Base-by-base conservation (phyloP, 306 rosid species). In the Clitoria ternatea region DNA sequence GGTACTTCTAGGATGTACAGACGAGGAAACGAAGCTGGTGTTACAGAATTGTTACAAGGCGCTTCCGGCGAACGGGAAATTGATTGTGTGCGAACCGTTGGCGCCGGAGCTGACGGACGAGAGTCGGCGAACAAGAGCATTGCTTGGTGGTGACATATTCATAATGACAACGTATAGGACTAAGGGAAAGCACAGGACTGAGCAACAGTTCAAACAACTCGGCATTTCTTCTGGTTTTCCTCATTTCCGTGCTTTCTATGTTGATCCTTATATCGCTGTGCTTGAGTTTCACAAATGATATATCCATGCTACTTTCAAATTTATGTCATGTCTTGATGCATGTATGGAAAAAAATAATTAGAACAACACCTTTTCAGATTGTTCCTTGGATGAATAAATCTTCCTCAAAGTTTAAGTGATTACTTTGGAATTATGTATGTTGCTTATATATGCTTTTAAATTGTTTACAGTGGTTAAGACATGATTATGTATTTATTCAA, bases 61-160 rank as follows among this genome's bases (percentile, higher is more conserved):
- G 3, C 81, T 91, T 13, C 96, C 96, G 0, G 83, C 5, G 19
- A 67, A 86, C 9, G 96, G 96, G 10, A 91, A 87, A 74, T 3
- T 91, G 88, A 89, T 91, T 6, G 83, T 82, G 2, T 87, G 93
- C 17, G 96, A 89, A 72, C 97, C 97, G 0, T 83, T 86, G 59
- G 2, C 77, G 70, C 97, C 90, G 3, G 80, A 83, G 47, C 48
- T 77, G 45, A 55, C 97, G 0, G 96, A 91, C 7, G 88, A 82
- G 6, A 91, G 97, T 15, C 89, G 45, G 0, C 62, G 90, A 66
- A 89, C 96, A 5, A 87, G 91, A 19, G 81, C 88, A 12, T 82
- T 89, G 17, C 70, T 91, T 0, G 85, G 79, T 40, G 90, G 53
- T 6, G 96, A 91, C 85, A 61, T 91, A 30, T 89, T 82, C 30